phyloP scores from a whole-genome alignment of 495 filamentous ascomycete genomes.

The Bombardia bombarda region DNA sequence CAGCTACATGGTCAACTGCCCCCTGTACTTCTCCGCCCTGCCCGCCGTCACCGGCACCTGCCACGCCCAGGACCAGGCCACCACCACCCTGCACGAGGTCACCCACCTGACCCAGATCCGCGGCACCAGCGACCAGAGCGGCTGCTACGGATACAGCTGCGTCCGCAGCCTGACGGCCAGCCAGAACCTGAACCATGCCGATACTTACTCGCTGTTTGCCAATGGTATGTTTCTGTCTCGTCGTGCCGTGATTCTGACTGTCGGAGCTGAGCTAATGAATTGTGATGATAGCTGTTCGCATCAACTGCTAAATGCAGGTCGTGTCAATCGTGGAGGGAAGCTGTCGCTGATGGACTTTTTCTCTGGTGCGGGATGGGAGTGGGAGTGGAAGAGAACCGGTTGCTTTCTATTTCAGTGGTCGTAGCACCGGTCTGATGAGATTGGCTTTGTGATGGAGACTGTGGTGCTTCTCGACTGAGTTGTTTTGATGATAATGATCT shows the following conservation, averaged over 20 bases:
- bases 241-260: background rate
- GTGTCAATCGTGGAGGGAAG: too few relatives aligned
- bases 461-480: too few relatives aligned
- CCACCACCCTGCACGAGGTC: constrained; percentile 54
- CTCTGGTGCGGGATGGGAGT: too few relatives aligned
- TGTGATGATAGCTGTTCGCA: too few relatives aligned
- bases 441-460: too few relatives aligned
- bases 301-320: too few relatives aligned
- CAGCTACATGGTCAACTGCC: constrained; percentile 49
- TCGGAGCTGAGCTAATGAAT: background rate
- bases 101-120: constrained; percentile 52
- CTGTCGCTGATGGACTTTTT: too few relatives aligned
- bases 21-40: constrained; percentile 45
- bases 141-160: constrained; percentile 51
- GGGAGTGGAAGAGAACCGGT: too few relatives aligned
- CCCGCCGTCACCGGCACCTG: constrained; percentile 36
- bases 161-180: constrained; percentile 30
- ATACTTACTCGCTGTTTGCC: constrained; percentile 55
- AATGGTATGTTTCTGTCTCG: constrained; percentile 25
- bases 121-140: constrained; percentile 45
- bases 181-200: constrained; percentile 51
- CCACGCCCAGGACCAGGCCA: constrained; percentile 52
- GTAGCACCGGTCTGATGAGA: too few relatives aligned
- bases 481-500: too few relatives aligned
- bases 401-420: too few relatives aligned